Evolutionary conservation across 768 basidiomycete species (phyloP).

Genomic region (Suillus hirtellus): DNA sequence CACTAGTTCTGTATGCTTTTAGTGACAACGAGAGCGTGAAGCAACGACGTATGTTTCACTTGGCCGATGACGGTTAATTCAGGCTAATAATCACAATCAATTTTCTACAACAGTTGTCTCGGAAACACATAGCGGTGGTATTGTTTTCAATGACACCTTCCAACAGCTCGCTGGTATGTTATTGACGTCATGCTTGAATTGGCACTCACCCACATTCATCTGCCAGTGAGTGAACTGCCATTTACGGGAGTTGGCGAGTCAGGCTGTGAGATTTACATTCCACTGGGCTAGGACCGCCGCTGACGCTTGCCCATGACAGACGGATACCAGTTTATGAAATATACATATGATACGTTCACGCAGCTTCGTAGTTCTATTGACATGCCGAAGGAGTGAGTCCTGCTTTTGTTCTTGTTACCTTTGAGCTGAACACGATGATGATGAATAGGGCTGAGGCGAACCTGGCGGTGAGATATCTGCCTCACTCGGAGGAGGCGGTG

Average conservation of each 20-base stretch:
- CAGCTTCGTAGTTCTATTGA: constrained; percentile 51
- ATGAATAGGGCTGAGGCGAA: constrained; percentile 23
- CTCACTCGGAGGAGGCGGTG: constrained; percentile 21
- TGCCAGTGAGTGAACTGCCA: constrained; percentile 41
- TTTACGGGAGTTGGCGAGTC: constrained; percentile 62
- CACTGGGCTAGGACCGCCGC: not conserved
- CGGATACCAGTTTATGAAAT: constrained; percentile 52
- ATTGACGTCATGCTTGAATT: constrained; percentile 13
- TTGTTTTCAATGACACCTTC: constrained; percentile 62
- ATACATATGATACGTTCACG: constrained; percentile 56
- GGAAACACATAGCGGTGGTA: constrained; percentile 55
- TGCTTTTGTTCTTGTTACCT: not conserved
- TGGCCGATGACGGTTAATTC: not conserved
- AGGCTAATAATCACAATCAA: constrained; percentile 24
- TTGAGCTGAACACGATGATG: not conserved
- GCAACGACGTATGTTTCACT: constrained; percentile 34
- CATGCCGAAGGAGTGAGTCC: constrained; percentile 55
- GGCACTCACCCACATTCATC: constrained; percentile 11
- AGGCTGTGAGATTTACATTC: constrained; percentile 48
- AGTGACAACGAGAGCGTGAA: constrained; percentile 47
- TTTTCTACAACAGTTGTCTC: constrained; percentile 44
- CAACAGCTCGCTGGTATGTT: constrained; percentile 51
- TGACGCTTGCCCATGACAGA: constrained; percentile 36
- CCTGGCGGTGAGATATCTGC: constrained; percentile 26
- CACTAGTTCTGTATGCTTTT: constrained; percentile 67